Percentiles rank a stretch among this genome's conserved stretches.
phyloP scores from a whole-genome alignment of 805 yeast species.

The Lipomyces yamanashiensis region DNA sequence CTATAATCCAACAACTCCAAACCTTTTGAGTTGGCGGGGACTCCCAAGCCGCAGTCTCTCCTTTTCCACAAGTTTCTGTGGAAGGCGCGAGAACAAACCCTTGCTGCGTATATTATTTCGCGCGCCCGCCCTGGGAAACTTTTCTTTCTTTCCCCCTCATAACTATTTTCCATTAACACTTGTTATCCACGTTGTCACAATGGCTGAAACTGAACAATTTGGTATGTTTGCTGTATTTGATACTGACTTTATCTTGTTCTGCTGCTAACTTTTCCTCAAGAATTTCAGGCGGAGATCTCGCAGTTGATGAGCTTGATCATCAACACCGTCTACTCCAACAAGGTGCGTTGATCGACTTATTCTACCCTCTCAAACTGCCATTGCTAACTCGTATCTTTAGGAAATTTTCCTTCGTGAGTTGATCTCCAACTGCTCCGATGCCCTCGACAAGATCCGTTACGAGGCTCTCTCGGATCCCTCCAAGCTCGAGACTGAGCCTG shows the following conservation, averaged over 20 bases:
- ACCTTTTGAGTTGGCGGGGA: neutral
- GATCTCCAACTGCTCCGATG: constrained; percentile 99
- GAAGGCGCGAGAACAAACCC: constrained; percentile 25
- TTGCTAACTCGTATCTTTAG: neutral
- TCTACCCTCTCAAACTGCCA: constrained; percentile 75
- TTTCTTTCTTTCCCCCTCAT: constrained; percentile 2
- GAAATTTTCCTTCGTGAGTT: constrained; percentile 99
- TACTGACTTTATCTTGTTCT: neutral
- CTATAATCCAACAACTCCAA: neutral
- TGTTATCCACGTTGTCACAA: constrained; percentile 10
- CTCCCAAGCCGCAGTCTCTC: neutral
- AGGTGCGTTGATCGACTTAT: constrained; percentile 44
- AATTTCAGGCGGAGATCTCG: constrained; percentile 99
- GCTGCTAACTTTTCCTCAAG: constrained; percentile 16
- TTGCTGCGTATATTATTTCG: constrained; percentile 6
- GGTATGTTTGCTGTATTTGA: constrained; percentile 16
- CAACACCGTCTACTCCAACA: constrained; percentile 99
- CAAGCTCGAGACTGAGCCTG: constrained; percentile 92
- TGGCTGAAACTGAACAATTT: constrained; percentile 34
- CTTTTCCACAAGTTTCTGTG: constrained; percentile 16
- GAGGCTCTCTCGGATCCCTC: constrained; percentile 92
- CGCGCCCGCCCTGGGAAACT: constrained; percentile 9
- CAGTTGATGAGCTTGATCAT: constrained; percentile 99
- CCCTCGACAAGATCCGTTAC: constrained; percentile 97
- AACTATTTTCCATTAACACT: neutral